phyloP scores from a whole-genome alignment of 2,329 filamentous ascomycete genomes.

The Aspergillus neotritici region DNA sequence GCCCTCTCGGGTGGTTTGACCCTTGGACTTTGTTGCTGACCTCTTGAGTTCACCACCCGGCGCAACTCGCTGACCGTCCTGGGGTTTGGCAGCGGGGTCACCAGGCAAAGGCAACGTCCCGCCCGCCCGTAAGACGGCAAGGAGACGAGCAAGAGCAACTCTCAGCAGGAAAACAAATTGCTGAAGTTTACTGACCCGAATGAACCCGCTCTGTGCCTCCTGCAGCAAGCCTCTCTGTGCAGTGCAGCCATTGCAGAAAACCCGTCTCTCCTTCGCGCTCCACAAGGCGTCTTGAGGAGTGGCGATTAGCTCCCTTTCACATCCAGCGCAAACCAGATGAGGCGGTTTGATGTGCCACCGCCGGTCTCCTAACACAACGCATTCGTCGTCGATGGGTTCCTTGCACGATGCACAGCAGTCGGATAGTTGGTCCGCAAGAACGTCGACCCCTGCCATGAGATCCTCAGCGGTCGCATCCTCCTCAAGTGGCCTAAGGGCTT shows the following conservation, averaged over 20 bases:
- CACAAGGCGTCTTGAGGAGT: constrained; percentile 65
- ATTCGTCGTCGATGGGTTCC: constrained; percentile 91
- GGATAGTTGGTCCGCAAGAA: constrained; percentile 67
- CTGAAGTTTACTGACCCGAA: constrained; percentile 75
- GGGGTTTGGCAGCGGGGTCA: constrained; percentile 62
- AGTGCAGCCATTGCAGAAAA: constrained; percentile 67
- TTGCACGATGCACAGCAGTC: constrained; percentile 80
- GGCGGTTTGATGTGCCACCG: constrained; percentile 69
- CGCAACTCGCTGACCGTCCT: constrained; percentile 57
- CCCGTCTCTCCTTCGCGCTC: constrained; percentile 60
- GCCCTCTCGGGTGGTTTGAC: constrained; percentile 59
- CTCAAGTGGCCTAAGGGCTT: constrained; percentile 57
- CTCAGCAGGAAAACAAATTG: constrained; percentile 92
- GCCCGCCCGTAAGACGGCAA: constrained; percentile 78
- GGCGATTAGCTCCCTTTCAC: constrained; percentile 65
- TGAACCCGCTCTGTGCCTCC: constrained; percentile 58
- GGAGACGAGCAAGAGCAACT: constrained; percentile 80
- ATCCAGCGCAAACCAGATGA: constrained; percentile 67
- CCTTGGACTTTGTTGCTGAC: constrained; percentile 67
- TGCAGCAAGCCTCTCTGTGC: constrained; percentile 45
- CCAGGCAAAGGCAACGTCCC: constrained; percentile 67
- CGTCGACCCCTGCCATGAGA: constrained; percentile 58
- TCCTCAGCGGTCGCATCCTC: constrained; percentile 63
- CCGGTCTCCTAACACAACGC: constrained; percentile 65
- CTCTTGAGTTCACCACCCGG: constrained; percentile 48